These are phyloP conservation scores for Protea cynaroides DNA, from an alignment of 164 flowering plant species.

Conservation along the genomic window DNA sequence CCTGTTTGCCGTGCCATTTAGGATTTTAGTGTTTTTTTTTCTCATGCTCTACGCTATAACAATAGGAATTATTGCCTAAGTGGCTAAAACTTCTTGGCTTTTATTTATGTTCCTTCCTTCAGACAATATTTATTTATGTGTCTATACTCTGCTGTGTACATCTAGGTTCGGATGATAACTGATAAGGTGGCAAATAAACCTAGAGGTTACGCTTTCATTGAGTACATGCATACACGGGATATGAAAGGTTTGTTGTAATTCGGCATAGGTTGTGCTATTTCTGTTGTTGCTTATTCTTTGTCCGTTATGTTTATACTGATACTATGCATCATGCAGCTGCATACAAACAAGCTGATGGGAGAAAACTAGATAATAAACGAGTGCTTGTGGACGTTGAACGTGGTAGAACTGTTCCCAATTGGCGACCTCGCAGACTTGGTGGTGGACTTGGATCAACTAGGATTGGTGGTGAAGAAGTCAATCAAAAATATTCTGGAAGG, in stretches of 20 bases:
- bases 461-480: conserved; percentile 87
- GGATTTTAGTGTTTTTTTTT: conserved; percentile 26
- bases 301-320: not conserved
- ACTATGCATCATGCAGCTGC: conserved; percentile 60
- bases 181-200: conserved; percentile 77
- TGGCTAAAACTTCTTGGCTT: conserved; percentile 7
- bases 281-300: not conserved
- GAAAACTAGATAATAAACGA: conserved; percentile 90
- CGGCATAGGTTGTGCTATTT: not conserved
- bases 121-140: not conserved
- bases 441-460: conserved; percentile 98
- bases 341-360: conserved; percentile 98
- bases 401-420: conserved; percentile 98
- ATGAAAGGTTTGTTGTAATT: conserved; percentile 70
- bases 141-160: conserved; percentile 5
- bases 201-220: conserved; percentile 94
- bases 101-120: conserved; percentile 3
- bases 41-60: not conserved
- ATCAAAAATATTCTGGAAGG: conserved; percentile 76
- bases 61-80: conserved; percentile 2
- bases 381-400: conserved; percentile 99
- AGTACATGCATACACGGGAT: conserved; percentile 87
- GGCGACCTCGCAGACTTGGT: conserved; percentile 99
- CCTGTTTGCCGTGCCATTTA: conserved; percentile 96
- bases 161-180: conserved; percentile 73